Percentiles rank a stretch among this genome's conserved stretches.
These are phyloP conservation scores for Penicillium sp. DNA, from an alignment of 2,329 filamentous ascomycete species.

Conservation along the genomic window DNA sequence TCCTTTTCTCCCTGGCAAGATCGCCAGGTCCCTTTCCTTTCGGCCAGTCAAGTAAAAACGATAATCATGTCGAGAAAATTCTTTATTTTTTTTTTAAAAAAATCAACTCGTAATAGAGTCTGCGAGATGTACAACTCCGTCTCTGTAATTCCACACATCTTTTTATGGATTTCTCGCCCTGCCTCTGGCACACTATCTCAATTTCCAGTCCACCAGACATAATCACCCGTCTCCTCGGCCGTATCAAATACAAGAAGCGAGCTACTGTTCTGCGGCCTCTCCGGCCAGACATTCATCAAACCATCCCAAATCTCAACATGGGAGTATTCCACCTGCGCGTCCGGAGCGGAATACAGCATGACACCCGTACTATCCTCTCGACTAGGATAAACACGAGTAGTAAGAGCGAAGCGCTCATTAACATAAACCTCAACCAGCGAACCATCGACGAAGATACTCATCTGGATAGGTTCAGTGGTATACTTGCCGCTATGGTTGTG, in stretches of 20 bases:
- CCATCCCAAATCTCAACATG: slow-evolving; percentile 24
- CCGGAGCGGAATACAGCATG: slow-evolving; percentile 7
- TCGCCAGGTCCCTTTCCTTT: no score
- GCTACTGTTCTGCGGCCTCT: slow-evolving; percentile 19
- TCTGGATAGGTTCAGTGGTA: slow-evolving; percentile 12
- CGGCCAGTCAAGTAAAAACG: no score
- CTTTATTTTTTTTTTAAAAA: no score
- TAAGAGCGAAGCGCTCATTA: slow-evolving; percentile 23
- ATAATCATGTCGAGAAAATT: no score
- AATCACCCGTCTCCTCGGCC: slow-evolving; percentile 21
- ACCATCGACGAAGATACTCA: slow-evolving; percentile 21
- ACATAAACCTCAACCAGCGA: slow-evolving; percentile 22
- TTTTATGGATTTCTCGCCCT: not conserved
- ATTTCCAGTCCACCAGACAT: slow-evolving; percentile 24
- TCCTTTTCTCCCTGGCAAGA: no score
- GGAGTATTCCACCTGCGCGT: slow-evolving; percentile 13
- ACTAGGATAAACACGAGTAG: slow-evolving; percentile 22
- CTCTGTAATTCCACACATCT: not conserved
- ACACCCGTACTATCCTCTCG: slow-evolving; percentile 18
- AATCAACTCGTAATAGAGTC: not conserved
- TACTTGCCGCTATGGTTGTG: not conserved
- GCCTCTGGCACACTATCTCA: not conserved
- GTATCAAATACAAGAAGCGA: slow-evolving; percentile 22
- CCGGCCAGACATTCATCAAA: slow-evolving; percentile 20
- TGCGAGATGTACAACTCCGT: not conserved